Conservation (phyloP, 768 basidiomycete species). For the Panellus pusillus region DNA sequence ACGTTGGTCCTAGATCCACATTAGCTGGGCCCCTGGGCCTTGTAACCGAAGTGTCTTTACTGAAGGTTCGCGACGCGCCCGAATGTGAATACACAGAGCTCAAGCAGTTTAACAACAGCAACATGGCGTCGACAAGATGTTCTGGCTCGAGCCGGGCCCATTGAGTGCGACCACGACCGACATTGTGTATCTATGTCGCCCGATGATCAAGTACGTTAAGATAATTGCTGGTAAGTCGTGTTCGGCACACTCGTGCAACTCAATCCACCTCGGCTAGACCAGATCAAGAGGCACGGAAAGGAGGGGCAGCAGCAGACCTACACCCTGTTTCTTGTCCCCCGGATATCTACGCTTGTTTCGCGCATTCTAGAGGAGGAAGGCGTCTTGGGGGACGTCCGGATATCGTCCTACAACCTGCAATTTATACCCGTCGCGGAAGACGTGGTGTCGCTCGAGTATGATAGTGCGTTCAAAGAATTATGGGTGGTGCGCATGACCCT, state of each 20-base stretch:
- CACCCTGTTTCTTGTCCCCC: conserved; percentile 84
- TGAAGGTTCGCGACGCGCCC: conserved; percentile 63
- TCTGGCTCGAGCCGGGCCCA: conserved; percentile 94
- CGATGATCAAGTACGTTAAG: conserved; percentile 80
- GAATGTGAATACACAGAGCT: background rate
- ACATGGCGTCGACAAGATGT: conserved; percentile 99
- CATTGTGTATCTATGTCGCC: conserved; percentile 90
- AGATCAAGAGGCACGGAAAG: conserved; percentile 79
- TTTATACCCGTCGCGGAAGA: conserved; percentile 94
- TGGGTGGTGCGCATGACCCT: conserved; percentile 69
- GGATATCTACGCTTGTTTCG: conserved; percentile 82
- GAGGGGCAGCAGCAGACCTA: conserved; percentile 79
- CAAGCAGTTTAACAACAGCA: conserved; percentile 51
- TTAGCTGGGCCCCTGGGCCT: conserved; percentile 91
- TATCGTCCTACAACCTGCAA: conserved; percentile 87
- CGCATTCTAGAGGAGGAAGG: conserved; percentile 93
- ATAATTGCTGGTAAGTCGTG: conserved; percentile 80
- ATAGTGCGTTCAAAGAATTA: conserved; percentile 82
- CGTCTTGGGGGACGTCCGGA: conserved; percentile 91
- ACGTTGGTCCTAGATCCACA: conserved; percentile 89
- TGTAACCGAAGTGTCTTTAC: conserved; percentile 88
- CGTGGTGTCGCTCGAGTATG: conserved; percentile 86
- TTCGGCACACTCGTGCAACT: conserved; percentile 11
- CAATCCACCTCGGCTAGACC: conserved; percentile 58
- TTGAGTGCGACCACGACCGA: conserved; percentile 82